phyloP scores from a whole-genome alignment of 1,139 yeast species.

The Suhomyces choctaworum region DNA sequence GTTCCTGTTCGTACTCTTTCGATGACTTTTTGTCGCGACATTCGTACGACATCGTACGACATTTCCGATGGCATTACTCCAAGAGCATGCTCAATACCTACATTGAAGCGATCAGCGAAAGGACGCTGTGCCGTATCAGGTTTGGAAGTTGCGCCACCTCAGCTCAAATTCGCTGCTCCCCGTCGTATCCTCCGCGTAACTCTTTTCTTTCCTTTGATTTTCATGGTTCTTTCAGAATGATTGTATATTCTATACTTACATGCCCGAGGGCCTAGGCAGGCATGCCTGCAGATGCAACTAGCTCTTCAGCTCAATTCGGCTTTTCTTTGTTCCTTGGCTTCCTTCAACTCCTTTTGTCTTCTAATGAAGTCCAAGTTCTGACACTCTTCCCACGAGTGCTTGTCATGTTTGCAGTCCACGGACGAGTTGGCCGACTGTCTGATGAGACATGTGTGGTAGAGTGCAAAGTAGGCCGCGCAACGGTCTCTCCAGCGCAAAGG shows the following conservation, averaged over 20 bases:
- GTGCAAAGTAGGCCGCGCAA: conserved; percentile 76
- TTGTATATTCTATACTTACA: conserved; percentile 6
- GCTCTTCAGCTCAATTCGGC: conserved; percentile 12
- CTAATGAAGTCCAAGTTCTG: conserved; percentile 81
- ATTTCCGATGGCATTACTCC: too few species aligned
- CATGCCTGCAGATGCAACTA: conserved; percentile 4
- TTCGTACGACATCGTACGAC: too few species aligned
- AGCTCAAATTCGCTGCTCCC: too few species aligned
- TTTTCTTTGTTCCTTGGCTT: conserved; percentile 45
- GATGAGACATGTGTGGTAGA: conserved; percentile 48
- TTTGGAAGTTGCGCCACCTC: too few species aligned
- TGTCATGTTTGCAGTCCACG: conserved; percentile 70
- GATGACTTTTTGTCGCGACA: too few species aligned
- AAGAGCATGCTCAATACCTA: too few species aligned
- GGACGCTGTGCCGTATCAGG: too few species aligned
- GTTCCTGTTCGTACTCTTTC: too few species aligned
- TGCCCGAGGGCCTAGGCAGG: conserved; percentile 4
- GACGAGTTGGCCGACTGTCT: conserved; percentile 50
- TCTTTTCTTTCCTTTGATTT: too few species aligned
- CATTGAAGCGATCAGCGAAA: too few species aligned
- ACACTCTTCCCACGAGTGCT: conserved; percentile 85
- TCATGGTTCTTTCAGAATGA: background rate
- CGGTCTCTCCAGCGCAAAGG: conserved; percentile 85
- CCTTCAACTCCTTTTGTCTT: conserved; percentile 72
- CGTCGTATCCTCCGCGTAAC: too few species aligned